Base-by-base conservation (phyloP, 1,139 yeast species). In the Geotrichum candidum region DNA sequence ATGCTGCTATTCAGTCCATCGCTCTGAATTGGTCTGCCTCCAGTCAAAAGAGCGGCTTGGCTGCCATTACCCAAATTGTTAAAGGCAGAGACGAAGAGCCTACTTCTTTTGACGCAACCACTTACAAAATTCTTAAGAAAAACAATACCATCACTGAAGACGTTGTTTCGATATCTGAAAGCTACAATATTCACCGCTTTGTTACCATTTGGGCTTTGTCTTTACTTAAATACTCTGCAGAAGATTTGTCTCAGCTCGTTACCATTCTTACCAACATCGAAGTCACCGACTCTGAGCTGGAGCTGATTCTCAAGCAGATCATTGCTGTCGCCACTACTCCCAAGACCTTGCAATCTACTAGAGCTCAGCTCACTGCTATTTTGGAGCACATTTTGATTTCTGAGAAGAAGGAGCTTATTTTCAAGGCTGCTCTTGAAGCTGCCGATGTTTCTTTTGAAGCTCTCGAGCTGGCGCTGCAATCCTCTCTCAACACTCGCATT, bases 1-100 rank as follows among this genome's bases (percentile, higher is more conserved):
- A 80, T 53, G 90, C 96, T 1, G 84, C 95, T 9, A 83, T 90
- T 29, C 85, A 83, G 63, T 84, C 95, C 0, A 83, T 94, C 31
- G 76, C 85, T 53, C 70, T 80, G 9, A 78, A 78, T 62, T 77
- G 84, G 72, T 72, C 78, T 2, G 69, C 72, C 29, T 72, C 74
- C 50, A 68, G 78, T 2, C 59, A 67, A 27, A 67, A 66, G 59
- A 70, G 75, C 57, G 80, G 78, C 1, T 63, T 78, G 27, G 72
- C 77, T 0, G 75, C 78, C 50, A 67, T 78, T 45, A 70, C 78
- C 3, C 80, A 77, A 64, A 64, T 77, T 41, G 69, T 70, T 41
- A 68, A 66, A 48, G 63, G 64, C 22, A 25, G 52, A n/a, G 62
- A 64, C 51, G 68, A 68, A 23, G 58, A 57, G 48, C 54, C 58